Evolutionary conservation across 345 rosid species (phyloP).

Genomic region (Syzygium jambos): DNA sequence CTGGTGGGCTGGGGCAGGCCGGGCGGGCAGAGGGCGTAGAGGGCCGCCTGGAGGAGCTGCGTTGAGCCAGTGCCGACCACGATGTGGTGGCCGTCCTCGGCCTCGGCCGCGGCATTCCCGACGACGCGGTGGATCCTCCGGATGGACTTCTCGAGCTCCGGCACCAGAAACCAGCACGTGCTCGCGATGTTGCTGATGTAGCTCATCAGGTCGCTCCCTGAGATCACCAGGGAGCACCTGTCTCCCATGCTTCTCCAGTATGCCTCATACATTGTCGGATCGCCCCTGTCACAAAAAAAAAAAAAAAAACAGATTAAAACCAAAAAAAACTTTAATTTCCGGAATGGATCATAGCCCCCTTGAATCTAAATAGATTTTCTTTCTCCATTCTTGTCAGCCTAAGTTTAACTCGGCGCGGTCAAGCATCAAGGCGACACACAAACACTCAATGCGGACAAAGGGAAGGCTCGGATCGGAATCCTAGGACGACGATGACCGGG

Average conservation of each 20-base stretch:
- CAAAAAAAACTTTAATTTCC: not conserved
- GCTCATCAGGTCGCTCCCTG: constrained; percentile 70
- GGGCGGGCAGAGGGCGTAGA: constrained; percentile 56
- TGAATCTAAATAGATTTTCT: not conserved
- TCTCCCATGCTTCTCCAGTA: constrained; percentile 67
- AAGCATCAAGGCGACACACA: not conserved
- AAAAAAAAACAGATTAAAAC: too few relatives aligned
- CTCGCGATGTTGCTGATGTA: constrained; percentile 51
- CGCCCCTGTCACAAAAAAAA: constrained; percentile 44
- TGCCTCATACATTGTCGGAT: constrained; percentile 69
- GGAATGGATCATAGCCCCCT: not conserved
- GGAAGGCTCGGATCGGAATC: not conserved
- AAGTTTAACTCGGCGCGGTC: not conserved
- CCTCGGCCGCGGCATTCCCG: constrained; percentile 44
- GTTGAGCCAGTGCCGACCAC: constrained; percentile 91
- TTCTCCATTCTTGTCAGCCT: not conserved
- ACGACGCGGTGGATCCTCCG: constrained; percentile 45
- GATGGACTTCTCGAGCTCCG: constrained; percentile 54
- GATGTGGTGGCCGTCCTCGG: constrained; percentile 22
- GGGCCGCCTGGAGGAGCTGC: constrained; percentile 64
- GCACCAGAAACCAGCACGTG: constrained; percentile 76
- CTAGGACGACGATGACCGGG: not conserved
- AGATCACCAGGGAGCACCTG: constrained; percentile 50
- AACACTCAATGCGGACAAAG: not conserved
- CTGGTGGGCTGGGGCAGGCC: constrained; percentile 33